phyloP scores from a whole-genome alignment of 2,329 filamentous ascomycete species.

The Penicillium sp. region DNA sequence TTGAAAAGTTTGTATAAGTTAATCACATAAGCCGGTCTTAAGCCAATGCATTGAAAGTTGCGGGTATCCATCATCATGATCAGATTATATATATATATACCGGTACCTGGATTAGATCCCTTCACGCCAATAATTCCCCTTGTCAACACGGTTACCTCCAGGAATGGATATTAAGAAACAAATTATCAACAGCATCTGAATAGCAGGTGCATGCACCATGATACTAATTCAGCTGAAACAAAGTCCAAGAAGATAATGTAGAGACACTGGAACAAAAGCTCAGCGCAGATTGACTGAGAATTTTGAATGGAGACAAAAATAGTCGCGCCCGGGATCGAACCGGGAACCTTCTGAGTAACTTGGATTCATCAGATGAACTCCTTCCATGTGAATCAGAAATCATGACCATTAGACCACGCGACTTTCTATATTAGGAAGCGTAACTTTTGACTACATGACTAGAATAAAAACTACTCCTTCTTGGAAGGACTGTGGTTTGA shows the following conservation, averaged over 20 bases:
- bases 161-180: neutral
- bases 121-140: no score
- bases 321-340: constrained; percentile 6
- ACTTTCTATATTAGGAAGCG: neutral
- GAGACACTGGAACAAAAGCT: neutral
- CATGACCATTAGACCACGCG: constrained; percentile 13
- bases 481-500: no score
- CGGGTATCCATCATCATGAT: neutral
- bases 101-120: no score
- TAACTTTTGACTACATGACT: neutral
- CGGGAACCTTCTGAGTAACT: constrained; percentile 4
- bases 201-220: neutral
- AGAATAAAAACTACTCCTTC: no score
- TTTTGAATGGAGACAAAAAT: neutral
- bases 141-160: neutral
- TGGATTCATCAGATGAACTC: neutral
- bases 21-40: neutral
- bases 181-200: neutral
- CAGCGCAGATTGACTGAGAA: neutral
- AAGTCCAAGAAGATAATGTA: no score
- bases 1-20: neutral
- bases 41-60: neutral
- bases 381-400: constrained; percentile 9
- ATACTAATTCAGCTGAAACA: no score
- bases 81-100: neutral